These are phyloP conservation scores for Lichtheimia ramosa DNA, from an alignment of 371 early-diverging fungal species.

Conservation along the genomic window DNA sequence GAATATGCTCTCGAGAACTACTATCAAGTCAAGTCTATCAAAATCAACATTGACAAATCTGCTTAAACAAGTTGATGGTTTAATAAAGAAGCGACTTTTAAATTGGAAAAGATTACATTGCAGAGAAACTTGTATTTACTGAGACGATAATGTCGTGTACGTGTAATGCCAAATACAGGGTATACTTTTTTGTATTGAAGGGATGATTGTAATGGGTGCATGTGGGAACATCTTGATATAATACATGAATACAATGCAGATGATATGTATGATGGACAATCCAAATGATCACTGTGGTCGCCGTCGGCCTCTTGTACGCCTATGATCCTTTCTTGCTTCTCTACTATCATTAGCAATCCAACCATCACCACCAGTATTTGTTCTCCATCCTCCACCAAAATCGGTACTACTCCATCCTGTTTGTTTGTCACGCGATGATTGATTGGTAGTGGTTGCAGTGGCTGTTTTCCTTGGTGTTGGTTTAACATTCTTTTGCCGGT, in stretches of 20 bases:
- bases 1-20: slow-evolving; percentile 73
- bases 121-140: too few species aligned
- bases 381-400: not conserved
- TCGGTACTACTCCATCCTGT: not conserved
- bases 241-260: too few species aligned
- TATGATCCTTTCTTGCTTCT: not conserved
- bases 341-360: not conserved
- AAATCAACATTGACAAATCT: slow-evolving; percentile 27
- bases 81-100: too few species aligned
- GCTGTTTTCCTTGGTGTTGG: not conserved
- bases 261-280: too few species aligned
- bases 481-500: not conserved
- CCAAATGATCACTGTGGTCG: too few species aligned
- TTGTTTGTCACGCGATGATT: not conserved
- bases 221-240: too few species aligned
- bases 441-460: not conserved
- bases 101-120: too few species aligned
- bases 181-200: too few species aligned
- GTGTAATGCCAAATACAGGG: too few species aligned
- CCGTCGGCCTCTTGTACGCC: too few species aligned
- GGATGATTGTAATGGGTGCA: too few species aligned
- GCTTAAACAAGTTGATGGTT: not conserved
- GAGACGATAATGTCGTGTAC: too few species aligned
- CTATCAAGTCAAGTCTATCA: slow-evolving; percentile 48
- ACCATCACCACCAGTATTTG: slow-evolving; percentile 3